Evolutionary conservation across 176 grass and related monocot species (phyloP).

Genomic region (Musa schizocarpa): DNA sequence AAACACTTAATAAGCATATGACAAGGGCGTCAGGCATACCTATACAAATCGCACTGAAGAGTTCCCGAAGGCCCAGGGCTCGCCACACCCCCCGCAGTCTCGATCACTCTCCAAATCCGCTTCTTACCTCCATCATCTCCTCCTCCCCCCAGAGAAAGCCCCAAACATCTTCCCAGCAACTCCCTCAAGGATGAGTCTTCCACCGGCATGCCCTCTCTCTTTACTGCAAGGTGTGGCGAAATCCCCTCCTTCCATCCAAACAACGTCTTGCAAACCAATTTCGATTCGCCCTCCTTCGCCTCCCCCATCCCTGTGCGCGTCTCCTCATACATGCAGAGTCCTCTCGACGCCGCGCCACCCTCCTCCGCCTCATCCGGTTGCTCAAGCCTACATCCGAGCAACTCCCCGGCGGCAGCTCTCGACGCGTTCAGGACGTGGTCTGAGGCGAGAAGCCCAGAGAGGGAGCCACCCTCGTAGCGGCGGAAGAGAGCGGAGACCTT

Average conservation of each 20-base stretch:
- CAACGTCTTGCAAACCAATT: slow-evolving; percentile 56
- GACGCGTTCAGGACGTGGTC: slow-evolving; percentile 46
- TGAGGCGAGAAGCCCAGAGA: slow-evolving; percentile 40
- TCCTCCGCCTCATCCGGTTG: not conserved
- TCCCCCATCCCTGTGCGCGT: slow-evolving; percentile 16
- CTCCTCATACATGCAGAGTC: slow-evolving; percentile 23
- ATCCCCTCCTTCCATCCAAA: slow-evolving; percentile 82
- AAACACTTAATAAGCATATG: not conserved
- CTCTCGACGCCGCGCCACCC: not conserved
- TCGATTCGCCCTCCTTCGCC: slow-evolving; percentile 19
- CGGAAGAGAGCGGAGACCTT: slow-evolving; percentile 36
- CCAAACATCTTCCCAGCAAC: slow-evolving; percentile 41
- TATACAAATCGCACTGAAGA: slow-evolving; percentile 85
- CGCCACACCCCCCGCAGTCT: slow-evolving; percentile 76
- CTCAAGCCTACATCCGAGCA: slow-evolving; percentile 9
- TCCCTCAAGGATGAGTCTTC: slow-evolving; percentile 46
- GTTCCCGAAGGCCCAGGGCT: slow-evolving; percentile 68
- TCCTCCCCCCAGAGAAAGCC: slow-evolving; percentile 2
- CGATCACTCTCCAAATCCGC: slow-evolving; percentile 66
- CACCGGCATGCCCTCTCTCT: slow-evolving; percentile 66
- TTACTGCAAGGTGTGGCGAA: slow-evolving; percentile 75
- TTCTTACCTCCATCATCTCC: slow-evolving; percentile 9
- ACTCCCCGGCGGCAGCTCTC: slow-evolving; percentile 27
- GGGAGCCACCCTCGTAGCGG: not conserved
- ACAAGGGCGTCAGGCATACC: slow-evolving; percentile 21